phyloP scores from a whole-genome alignment of 768 basidiomycete genomes.

The Pulveroboletus sp. region DNA sequence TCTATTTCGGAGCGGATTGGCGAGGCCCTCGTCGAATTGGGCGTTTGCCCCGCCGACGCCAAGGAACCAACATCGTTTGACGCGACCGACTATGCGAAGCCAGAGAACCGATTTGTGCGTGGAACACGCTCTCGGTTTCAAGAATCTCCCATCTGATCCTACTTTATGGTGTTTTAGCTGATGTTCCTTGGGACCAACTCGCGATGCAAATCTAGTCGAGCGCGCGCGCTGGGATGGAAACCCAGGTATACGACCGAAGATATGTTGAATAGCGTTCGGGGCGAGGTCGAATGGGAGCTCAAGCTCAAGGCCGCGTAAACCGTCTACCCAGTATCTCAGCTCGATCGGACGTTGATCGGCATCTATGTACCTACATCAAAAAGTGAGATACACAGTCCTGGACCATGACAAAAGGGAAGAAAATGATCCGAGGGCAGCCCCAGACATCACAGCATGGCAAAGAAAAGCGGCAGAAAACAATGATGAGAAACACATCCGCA shows the following conservation, averaged over 20 bases:
- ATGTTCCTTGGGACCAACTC: slow-evolving; percentile 15
- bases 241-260: slow-evolving; percentile 28
- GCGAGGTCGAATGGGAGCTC: slow-evolving; percentile 11
- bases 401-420: too few species aligned
- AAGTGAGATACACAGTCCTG: too few species aligned
- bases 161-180: not conserved
- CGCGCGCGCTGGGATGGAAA: slow-evolving; percentile 17
- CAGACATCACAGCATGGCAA: too few species aligned
- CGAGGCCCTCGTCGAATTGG: slow-evolving; percentile 14
- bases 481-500: too few species aligned
- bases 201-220: slow-evolving; percentile 11
- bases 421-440: too few species aligned
- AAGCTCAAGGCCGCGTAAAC: not conserved
- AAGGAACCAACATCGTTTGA: slow-evolving; percentile 42
- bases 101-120: not conserved
- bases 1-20: slow-evolving; percentile 39
- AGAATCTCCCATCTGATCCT: not conserved
- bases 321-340: too few species aligned
- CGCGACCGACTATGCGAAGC: slow-evolving; percentile 4
- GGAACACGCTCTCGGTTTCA: accelerated
- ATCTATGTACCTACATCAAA: too few species aligned
- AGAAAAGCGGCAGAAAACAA: too few species aligned
- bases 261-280: slow-evolving; percentile 13
- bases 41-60: not conserved
- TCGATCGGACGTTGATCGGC: too few species aligned